Base-by-base conservation (phyloP, 129 eudicot species). In the Artemisia argyi region DNA sequence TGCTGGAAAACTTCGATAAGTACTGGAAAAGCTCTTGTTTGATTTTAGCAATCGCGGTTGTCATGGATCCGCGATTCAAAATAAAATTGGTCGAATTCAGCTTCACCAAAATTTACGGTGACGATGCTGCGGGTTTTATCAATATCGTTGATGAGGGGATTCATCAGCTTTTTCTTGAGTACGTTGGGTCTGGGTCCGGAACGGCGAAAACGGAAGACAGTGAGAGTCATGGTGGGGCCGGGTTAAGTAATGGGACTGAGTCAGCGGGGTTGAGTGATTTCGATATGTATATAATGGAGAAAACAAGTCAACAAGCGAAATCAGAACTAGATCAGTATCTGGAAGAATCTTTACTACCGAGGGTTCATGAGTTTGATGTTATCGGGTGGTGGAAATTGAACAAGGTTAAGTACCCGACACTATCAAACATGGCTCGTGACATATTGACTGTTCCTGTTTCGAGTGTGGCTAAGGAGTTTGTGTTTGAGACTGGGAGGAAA, bases 1-100 rank as follows among this genome's bases (percentile, higher is more conserved):
- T 92, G 98, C 91, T 86, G 73, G 95, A 80, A 28, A 80, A 75
- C 11, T 89, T 92, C 53, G 89, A 89, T 61, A 80, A 80, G 5
- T 92, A 89, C 77, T 87, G 91, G 96, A 89, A 79, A 62, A 79
- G 71, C 17, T 68, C 84, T 52, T 89, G 91, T 69, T 51, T 85
- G 63, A 73, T 89, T 3, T 79, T 92, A 16, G 98, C 96, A 0
- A 81, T 87, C 55, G 96, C 95, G 1, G 96, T 92, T 0, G 86
- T 90, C 11, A 89, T 92, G 96, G 96, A 92, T 71, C 98, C 98
- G 4, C 82, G 95, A 11, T 92, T 92, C 73, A 92, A 92, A 51
- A 85, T 89, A 89, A 87, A 89, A 72, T 88, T 92, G 1, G 96
- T 92, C 2, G 92, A 92, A 42, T 92, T 89, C 55, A 92, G 98